Evolutionary conservation across 306 rosid species (phyloP), one percentile per base, ranked within the genome.

Genomic region (Quercus aquifolioides): DNA sequence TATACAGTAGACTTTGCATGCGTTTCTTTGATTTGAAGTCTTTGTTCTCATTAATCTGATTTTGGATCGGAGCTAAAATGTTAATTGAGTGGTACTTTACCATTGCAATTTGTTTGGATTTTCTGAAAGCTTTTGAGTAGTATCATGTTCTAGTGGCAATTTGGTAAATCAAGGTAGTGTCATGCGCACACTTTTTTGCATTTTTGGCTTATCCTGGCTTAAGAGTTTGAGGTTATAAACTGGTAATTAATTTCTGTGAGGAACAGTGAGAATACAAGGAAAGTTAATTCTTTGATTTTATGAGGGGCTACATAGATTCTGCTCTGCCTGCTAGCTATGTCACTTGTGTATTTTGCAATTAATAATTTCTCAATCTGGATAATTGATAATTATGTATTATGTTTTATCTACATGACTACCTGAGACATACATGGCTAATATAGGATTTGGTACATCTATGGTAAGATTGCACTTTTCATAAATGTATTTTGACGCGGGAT

Each of bases 21-120:
- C 41, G 35, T 12, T 31, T 67, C 49, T 17, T 23, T 67, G 25
- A 6, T 23, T 13, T 7, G 11, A 43, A 41, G 46, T 41, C 12
- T 41, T 31, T 75, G 55, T 46, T 30, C 55, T 51, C 7, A 38
- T 0, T 43, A 33, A 67, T 76, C 73, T 69, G 82, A 74, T 82
- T 65, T 76, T 75, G 71, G 86, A 85, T 82, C 87, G 69, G 78
- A 80, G 63, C 25, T 76, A 26, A 43, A 3, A 49, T 12, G 21
- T 73, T 55, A 18, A 20, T 74, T 71, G 54, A 75, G 69, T 19
- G 2, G 46, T 75, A 77, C 83, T 86, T 59, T 62, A 67, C 75
- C 74, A 18, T 54, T 63, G 28, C 21, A 31, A 35, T 74, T 51
- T 43, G 25, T 33, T 83, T 69, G 55, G 55, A 79, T 83, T 55